Conservation (phyloP, 768 basidiomycete species). For the Dentipellis fragilis region DNA sequence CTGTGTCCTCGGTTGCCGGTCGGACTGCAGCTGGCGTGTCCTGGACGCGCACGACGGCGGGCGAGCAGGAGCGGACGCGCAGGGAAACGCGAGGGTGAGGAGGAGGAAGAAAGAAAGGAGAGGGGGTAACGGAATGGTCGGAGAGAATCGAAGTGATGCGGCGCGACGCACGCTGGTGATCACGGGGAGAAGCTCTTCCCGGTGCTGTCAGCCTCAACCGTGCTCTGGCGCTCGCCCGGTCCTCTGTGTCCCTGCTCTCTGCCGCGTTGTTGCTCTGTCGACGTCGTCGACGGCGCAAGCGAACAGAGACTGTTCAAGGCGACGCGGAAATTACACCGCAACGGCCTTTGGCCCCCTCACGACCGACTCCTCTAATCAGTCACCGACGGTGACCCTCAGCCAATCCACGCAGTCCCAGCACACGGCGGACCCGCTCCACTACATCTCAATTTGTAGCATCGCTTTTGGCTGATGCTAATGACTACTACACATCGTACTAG, state of each 20-base stretch:
- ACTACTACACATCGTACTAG: too few relatives aligned
- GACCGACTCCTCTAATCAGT: not conserved
- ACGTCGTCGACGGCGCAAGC: not conserved
- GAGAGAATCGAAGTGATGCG: too few relatives aligned
- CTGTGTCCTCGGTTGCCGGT: too few relatives aligned
- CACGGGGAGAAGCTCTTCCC: not conserved
- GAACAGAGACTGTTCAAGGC: not conserved
- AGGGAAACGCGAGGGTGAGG: not conserved
- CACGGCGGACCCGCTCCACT: too few relatives aligned
- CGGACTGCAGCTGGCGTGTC: too few relatives aligned
- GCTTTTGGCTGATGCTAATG: too few relatives aligned
- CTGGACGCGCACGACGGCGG: too few relatives aligned
- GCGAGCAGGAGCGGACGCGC: too few relatives aligned
- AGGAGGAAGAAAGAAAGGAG: not conserved
- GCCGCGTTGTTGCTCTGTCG: not conserved
- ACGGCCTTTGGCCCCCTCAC: not conserved
- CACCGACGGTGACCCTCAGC: not conserved
- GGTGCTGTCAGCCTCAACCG: not conserved
- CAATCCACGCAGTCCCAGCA: too few relatives aligned
- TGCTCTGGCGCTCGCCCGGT: not conserved
- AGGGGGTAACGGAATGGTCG: not conserved
- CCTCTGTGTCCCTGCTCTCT: too few relatives aligned
- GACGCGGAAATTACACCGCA: not conserved
- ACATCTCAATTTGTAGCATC: too few relatives aligned
- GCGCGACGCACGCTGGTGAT: not conserved